These are phyloP conservation scores for Adansonia rubrostipa DNA, from an alignment of 441 rosid species.

Conservation along the genomic window DNA sequence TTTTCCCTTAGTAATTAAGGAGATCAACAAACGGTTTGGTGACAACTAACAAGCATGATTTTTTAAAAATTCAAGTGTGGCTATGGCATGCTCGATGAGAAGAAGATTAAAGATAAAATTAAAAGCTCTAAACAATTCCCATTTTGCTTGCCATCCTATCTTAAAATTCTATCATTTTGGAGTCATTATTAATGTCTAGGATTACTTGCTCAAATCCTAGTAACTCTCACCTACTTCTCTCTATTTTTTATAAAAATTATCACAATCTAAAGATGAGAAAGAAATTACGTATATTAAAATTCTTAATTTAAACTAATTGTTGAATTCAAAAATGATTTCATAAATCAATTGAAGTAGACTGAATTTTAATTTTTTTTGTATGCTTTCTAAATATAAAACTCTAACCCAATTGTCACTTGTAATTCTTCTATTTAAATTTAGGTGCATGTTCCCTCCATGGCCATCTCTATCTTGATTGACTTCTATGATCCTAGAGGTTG, in stretches of 20 bases:
- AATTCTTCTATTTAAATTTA: slow-evolving; percentile 7
- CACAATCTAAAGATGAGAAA: too few species aligned
- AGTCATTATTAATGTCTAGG: slow-evolving; percentile 25
- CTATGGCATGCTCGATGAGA: slow-evolving; percentile 25
- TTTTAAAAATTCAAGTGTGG: neutral
- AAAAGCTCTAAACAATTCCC: neutral
- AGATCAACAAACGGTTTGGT: neutral
- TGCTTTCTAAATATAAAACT: too few species aligned
- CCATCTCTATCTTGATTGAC: slow-evolving; percentile 41
- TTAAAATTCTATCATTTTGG: slow-evolving; percentile 29
- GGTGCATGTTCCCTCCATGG: slow-evolving; percentile 9
- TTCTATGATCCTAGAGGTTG: neutral
- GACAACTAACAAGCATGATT: neutral
- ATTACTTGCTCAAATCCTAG: neutral
- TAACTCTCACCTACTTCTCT: too few species aligned
- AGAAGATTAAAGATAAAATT: slow-evolving; percentile 29
- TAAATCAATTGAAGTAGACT: too few species aligned
- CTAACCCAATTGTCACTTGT: neutral
- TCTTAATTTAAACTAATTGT: too few species aligned
- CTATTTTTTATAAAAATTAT: too few species aligned
- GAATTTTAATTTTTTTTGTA: too few species aligned
- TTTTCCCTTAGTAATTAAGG: neutral
- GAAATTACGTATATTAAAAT: too few species aligned
- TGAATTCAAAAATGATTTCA: too few species aligned
- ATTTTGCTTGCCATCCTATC: slow-evolving; percentile 26